phyloP scores from a whole-genome alignment of 139 green algal genomes.

The Chlamydomonas incerta region DNA sequence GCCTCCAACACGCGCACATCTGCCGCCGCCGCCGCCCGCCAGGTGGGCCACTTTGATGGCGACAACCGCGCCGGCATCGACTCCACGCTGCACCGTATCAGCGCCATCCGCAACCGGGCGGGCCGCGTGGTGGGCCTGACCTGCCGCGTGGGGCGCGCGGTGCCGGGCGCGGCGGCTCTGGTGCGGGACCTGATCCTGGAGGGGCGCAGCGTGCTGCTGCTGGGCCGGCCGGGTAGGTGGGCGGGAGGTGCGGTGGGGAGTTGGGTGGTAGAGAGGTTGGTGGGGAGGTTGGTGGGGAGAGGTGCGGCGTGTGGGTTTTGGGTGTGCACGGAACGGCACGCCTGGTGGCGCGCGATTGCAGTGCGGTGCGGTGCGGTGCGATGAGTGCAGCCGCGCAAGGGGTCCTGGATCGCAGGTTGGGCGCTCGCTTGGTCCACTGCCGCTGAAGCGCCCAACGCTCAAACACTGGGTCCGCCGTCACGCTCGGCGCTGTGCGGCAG shows the following conservation, averaged over 20 bases:
- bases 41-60: conserved; percentile 74
- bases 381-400: too few species aligned
- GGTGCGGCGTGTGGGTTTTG: too few species aligned
- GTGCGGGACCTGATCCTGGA: conserved; percentile 53
- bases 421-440: too few species aligned
- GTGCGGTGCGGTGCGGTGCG: too few species aligned
- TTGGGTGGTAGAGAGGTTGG: too few species aligned
- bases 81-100: conserved; percentile 89
- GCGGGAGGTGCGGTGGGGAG: not conserved
- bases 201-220: conserved; percentile 62
- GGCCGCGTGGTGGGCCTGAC: conserved; percentile 83
- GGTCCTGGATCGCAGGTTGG: too few species aligned
- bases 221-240: conserved; percentile 43
- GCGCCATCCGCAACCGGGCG: conserved; percentile 76
- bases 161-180: conserved; percentile 71
- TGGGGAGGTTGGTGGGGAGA: too few species aligned
- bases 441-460: too few species aligned
- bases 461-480: too few species aligned
- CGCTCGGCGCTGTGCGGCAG: too few species aligned
- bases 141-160: conserved; percentile 76
- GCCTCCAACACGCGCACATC: not conserved
- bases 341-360: too few species aligned
- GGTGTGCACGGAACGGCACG: too few species aligned
- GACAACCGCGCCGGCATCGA: conserved; percentile 90
- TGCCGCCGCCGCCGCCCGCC: not conserved